Evolutionary conservation across 805 yeast genomes (phyloP).

Genomic region (Candida tammaniensis): DNA sequence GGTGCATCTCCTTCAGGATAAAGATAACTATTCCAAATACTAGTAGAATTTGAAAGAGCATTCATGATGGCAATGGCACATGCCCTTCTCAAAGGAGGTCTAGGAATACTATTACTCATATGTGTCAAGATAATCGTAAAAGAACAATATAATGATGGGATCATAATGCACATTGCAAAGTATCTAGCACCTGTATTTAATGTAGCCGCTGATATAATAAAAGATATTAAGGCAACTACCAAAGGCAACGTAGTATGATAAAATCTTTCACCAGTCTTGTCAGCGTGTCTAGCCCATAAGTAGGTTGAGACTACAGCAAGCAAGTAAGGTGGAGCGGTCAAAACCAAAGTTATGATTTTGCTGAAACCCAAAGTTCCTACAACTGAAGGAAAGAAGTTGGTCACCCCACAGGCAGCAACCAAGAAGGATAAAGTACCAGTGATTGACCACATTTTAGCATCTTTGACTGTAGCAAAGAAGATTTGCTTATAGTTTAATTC

Average conservation of each 20-base stretch:
- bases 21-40: conserved; percentile 54
- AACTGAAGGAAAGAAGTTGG: conserved; percentile 60
- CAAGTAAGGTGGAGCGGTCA: conserved; percentile 60
- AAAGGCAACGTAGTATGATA: conserved; percentile 48
- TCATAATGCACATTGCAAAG: conserved; percentile 59
- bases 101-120: conserved; percentile 54
- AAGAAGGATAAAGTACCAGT: conserved; percentile 43
- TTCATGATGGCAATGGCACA: conserved; percentile 57
- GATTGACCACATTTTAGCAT: conserved; percentile 46
- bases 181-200: conserved; percentile 56
- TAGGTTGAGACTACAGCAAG: conserved; percentile 50
- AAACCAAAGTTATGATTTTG: conserved; percentile 48
- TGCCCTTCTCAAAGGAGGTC: conserved; percentile 61
- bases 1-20: conserved; percentile 47
- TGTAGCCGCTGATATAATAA: conserved; percentile 48
- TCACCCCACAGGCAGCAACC: conserved; percentile 60
- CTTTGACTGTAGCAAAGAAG: conserved; percentile 34
- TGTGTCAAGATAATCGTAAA: conserved; percentile 53
- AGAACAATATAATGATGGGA: conserved; percentile 53
- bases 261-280: conserved; percentile 52
- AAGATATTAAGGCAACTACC: conserved; percentile 40
- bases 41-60: conserved; percentile 53
- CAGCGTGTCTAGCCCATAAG: conserved; percentile 55
- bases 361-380: conserved; percentile 53
- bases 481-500: conserved; percentile 35